These are phyloP conservation scores for Syncephalastrum racemosum DNA, from an alignment of 371 early-diverging fungal species.

Conservation along the genomic window DNA sequence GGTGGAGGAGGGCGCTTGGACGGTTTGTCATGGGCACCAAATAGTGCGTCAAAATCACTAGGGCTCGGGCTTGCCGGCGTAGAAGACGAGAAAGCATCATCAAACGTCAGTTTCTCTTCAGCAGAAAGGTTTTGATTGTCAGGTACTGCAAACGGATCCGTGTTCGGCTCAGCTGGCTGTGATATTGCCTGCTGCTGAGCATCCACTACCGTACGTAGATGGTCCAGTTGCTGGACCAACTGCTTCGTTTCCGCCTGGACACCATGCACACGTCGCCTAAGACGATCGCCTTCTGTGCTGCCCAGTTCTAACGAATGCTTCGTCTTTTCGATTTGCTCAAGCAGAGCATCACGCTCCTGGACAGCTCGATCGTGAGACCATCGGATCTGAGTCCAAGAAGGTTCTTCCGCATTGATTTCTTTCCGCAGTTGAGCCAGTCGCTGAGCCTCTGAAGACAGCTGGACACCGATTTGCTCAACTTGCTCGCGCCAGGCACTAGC, in stretches of 20 bases:
- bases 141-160: too few relatives aligned
- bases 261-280: conserved; percentile 33
- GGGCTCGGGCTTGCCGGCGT: not conserved
- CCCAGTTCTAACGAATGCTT: conserved; percentile 29
- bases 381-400: conserved; percentile 23
- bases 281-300: conserved; percentile 34
- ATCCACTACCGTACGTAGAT: conserved; percentile 7
- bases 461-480: conserved; percentile 24
- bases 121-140: too few relatives aligned
- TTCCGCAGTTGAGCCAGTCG: conserved; percentile 23
- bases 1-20: conserved; percentile 26
- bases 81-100: too few relatives aligned
- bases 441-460: conserved; percentile 20
- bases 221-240: conserved; percentile 25
- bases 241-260: conserved; percentile 40
- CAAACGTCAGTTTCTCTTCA: too few relatives aligned
- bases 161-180: too few relatives aligned
- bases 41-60: conserved; percentile 45
- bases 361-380: conserved; percentile 30
- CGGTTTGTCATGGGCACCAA: conserved; percentile 28
- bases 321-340: conserved; percentile 18
- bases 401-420: conserved; percentile 20
- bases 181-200: too few relatives aligned
- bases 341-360: conserved; percentile 15
- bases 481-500: conserved; percentile 25